Conservation (phyloP, 345 rosid genomes). For the Citrus glauca region DNA sequence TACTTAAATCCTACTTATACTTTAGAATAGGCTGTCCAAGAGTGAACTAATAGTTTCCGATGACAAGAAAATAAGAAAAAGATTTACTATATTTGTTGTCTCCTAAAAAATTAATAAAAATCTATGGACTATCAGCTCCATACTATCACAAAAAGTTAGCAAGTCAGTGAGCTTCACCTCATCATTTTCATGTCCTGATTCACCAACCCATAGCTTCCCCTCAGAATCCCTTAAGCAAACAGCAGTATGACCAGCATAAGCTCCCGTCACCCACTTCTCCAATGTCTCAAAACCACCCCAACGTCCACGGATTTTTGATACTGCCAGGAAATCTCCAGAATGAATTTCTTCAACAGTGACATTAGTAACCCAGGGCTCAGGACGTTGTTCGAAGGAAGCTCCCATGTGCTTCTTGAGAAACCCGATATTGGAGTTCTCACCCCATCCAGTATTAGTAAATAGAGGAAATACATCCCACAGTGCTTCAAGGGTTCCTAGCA, state of each 20-base stretch:
- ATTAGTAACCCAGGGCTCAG: slow-evolving; percentile 74
- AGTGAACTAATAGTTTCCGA: not conserved
- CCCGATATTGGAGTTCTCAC: slow-evolving; percentile 75
- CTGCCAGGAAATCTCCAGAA: slow-evolving; percentile 86
- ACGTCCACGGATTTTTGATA: slow-evolving; percentile 86
- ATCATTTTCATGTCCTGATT: slow-evolving; percentile 95
- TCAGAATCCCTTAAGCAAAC: slow-evolving; percentile 83
- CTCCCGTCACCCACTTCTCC: slow-evolving; percentile 99
- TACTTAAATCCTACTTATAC: not conserved
- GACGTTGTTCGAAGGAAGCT: slow-evolving; percentile 69
- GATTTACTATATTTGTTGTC: not conserved
- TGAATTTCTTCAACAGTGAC: slow-evolving; percentile 67
- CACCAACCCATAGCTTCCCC: slow-evolving; percentile 96
- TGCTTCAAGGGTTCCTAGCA: slow-evolving; percentile 89
- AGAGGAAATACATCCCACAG: slow-evolving; percentile 97
- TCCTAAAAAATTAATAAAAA: not conserved
- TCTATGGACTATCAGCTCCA: not conserved
- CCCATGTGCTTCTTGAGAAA: slow-evolving; percentile 95
- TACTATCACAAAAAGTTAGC: not conserved
- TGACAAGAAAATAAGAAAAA: not conserved
- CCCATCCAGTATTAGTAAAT: slow-evolving; percentile 94
- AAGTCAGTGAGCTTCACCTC: slow-evolving; percentile 40
- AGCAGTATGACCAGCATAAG: slow-evolving; percentile 97
- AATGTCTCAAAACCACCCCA: slow-evolving; percentile 98
- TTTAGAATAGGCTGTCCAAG: not conserved